Percentiles rank a stretch among this genome's conserved stretches.
Conservation (phyloP, 345 rosid genomes). For the Dipteronia dyeriana region DNA sequence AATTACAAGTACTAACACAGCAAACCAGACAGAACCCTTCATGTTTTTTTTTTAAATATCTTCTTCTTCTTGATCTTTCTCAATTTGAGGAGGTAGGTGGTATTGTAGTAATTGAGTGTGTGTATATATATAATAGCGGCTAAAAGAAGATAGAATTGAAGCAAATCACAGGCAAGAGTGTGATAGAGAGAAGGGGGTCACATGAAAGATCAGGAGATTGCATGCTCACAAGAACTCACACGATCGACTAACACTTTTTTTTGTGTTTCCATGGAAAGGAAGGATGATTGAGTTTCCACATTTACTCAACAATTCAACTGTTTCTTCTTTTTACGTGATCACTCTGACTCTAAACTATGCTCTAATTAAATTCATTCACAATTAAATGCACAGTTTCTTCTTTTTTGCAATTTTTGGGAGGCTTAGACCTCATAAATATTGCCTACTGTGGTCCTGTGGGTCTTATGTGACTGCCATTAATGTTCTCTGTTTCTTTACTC, state of each 20-base stretch:
- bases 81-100: background rate
- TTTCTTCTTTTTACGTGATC: constrained; percentile 43
- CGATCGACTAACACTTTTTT: constrained; percentile 22
- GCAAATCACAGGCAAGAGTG: constrained; percentile 68
- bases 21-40: constrained; percentile 38
- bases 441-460: constrained; percentile 14
- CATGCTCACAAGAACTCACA: constrained; percentile 28
- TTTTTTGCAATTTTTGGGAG: background rate
- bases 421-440: constrained; percentile 24
- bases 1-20: constrained; percentile 29
- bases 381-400: constrained; percentile 23
- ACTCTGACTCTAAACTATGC: constrained; percentile 15
- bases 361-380: background rate
- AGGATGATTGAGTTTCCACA: constrained; percentile 15
- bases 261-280: constrained; percentile 20
- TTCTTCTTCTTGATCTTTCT: background rate
- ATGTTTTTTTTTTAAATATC: constrained; percentile 24
- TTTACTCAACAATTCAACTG: constrained; percentile 35
- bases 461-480: constrained; percentile 50
- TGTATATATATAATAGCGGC: constrained; percentile 28
- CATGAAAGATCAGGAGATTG: constrained; percentile 47
- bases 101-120: background rate
- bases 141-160: constrained; percentile 46
- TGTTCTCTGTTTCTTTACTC: constrained; percentile 6
- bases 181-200: constrained; percentile 42